These are phyloP conservation scores for Tetrahymena borealis DNA, from an alignment of 73 alveolate species.

Conservation along the genomic window DNA sequence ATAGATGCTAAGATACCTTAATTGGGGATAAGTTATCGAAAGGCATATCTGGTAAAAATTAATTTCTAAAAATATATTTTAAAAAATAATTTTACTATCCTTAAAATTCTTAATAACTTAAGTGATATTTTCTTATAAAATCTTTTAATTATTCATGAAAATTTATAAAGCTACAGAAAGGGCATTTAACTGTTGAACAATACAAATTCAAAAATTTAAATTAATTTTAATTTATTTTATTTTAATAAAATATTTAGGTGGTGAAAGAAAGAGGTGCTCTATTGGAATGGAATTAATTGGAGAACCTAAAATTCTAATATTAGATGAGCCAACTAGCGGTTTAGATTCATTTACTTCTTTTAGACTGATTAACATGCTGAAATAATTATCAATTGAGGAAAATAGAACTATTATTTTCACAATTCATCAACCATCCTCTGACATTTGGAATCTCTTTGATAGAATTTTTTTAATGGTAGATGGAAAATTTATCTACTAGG, in stretches of 20 bases:
- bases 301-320: background rate
- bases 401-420: slow-evolving; percentile 56
- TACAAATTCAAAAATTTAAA: background rate
- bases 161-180: too few relatives aligned
- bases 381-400: background rate
- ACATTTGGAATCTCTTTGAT: slow-evolving; percentile 47
- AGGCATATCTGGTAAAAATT: background rate
- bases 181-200: too few relatives aligned
- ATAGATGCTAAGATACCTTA: background rate
- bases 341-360: background rate
- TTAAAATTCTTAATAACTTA: too few relatives aligned
- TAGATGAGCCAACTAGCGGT: background rate
- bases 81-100: too few relatives aligned
- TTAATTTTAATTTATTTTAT: too few relatives aligned
- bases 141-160: too few relatives aligned
- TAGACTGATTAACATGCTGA: background rate
- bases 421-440: slow-evolving; percentile 61
- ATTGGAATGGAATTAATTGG: background rate
- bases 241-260: background rate
- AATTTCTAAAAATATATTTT: background rate
- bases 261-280: background rate
- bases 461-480: slow-evolving; percentile 39
- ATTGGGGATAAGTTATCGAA: background rate
- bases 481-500: slow-evolving; percentile 47
- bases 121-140: too few relatives aligned